A percentile compares a stretch with the other conserved stretches of the same genome.
phyloP scores from a whole-genome alignment of 257 asterid genomes.

The Solanum commersonii region DNA sequence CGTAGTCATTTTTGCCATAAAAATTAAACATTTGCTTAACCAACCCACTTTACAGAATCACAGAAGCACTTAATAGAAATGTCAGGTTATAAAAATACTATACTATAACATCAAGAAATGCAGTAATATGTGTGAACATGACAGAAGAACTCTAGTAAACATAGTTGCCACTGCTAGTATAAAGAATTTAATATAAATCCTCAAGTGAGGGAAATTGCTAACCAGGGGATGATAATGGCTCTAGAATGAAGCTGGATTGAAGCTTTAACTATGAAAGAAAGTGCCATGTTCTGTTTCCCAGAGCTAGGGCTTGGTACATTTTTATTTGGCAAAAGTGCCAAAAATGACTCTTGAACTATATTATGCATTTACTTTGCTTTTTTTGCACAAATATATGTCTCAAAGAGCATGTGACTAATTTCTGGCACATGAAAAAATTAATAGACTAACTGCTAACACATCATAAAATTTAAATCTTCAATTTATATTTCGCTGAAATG shows the following conservation, averaged over 20 bases:
- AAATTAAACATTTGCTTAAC: background rate
- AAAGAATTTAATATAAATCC: background rate
- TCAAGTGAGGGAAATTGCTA: conserved; percentile 1
- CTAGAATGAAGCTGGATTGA: conserved; percentile 29
- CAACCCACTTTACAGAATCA: background rate
- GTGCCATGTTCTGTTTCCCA: conserved; percentile 17
- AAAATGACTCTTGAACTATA: background rate
- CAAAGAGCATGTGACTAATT: background rate
- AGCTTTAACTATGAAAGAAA: conserved; percentile 22
- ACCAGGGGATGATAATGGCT: conserved; percentile 41
- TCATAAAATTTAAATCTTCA: too few species aligned
- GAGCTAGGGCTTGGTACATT: background rate
- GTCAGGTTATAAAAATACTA: background rate
- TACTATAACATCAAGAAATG: background rate
- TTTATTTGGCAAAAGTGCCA: background rate
- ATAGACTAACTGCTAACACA: too few species aligned
- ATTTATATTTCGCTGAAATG: too few species aligned
- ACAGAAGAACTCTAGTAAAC: background rate
- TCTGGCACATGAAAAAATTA: background rate
- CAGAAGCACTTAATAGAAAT: background rate
- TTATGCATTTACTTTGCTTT: background rate
- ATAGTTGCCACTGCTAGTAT: background rate
- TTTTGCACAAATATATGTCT: background rate
- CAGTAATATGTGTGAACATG: background rate
- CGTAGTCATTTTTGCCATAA: background rate